Base-by-base conservation (phyloP, 108 stramenopile genomes). In the Cyclotella cryptica region DNA sequence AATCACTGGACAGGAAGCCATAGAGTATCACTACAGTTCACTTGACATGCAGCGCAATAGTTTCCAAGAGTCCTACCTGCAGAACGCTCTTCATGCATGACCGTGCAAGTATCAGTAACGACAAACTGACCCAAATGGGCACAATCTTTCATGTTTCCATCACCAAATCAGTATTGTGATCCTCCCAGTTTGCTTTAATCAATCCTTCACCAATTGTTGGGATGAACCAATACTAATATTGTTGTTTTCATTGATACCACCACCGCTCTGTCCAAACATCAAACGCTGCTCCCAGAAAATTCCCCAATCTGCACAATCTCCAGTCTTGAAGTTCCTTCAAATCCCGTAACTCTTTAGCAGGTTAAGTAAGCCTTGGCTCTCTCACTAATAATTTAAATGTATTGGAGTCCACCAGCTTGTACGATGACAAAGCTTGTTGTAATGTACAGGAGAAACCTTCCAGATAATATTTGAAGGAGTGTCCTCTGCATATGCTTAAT, bases 271-370 rank as follows among this genome's bases (percentile, higher is more conserved):
- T 0, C 73, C 73, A 53, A 65, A 74, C 63, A 74, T 74, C n/a
- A 60, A 74, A 74, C 26, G 66, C 21, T 74, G 73, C 65, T 74
- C 73, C 73, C 73, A 74, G n/a, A 66, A 21, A 52, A 10, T 47
- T 3, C 73, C 73, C n/a, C 26, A 66, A 7, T 74, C 73, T 5
- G 35, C 73, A 53, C 73, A 74, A 49, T 28, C 73, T 49, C 14
- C 11, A 27, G 39, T 74, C 73, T 52, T 74, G 49, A 3, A 74
- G 53, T 6, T 74, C 52, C 53, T 74, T 60, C 51, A 74, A 74
- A 54, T 74, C 73, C 19, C 29, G 54, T 49, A 66, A 51, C n/a
- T 65, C 64, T 41, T 74, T 47, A 0, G 17, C 45, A 41, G 40
- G 30, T 39, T 27, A 2, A 41, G 30, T 63, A 41, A 41, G 39